phyloP scores from a whole-genome alignment of 2,329 filamentous ascomycete genomes.

The Sordariomycetes sp. region DNA sequence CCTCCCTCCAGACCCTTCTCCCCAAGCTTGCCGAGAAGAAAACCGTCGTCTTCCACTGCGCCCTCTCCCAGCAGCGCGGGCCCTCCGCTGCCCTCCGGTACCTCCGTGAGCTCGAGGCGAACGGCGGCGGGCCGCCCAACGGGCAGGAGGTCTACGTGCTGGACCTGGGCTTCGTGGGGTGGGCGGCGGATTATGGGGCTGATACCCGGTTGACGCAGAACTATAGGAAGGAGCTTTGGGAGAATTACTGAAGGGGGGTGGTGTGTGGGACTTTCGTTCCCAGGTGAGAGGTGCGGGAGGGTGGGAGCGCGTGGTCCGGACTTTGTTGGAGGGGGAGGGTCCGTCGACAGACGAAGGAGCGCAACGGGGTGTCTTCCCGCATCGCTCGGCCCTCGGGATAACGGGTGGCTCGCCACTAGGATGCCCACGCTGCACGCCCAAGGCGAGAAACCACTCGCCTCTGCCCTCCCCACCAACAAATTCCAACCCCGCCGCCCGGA shows the following conservation, averaged over 20 bases:
- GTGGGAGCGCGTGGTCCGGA: too few species aligned
- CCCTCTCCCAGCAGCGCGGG: slow-evolving; percentile 79
- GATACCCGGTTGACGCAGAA: slow-evolving; percentile 73
- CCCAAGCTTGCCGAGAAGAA: slow-evolving; percentile 64
- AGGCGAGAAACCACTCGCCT: too few species aligned
- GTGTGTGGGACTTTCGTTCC: not conserved
- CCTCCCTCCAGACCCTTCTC: slow-evolving; percentile 69
- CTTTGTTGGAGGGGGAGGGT: too few species aligned
- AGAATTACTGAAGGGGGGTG: not conserved
- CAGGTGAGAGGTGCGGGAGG: too few species aligned
- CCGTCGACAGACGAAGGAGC: too few species aligned
- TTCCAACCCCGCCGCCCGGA: too few species aligned
- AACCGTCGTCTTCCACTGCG: slow-evolving; percentile 88
- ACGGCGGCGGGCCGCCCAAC: slow-evolving; percentile 10
- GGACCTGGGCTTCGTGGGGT: slow-evolving; percentile 72
- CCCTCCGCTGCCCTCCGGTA: slow-evolving; percentile 76
- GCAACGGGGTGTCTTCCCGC: too few species aligned
- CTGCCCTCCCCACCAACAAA: too few species aligned
- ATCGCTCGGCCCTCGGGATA: too few species aligned
- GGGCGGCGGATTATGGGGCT: slow-evolving; percentile 74
- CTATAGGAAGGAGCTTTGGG: slow-evolving; percentile 76
- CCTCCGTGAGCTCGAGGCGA: slow-evolving; percentile 39
- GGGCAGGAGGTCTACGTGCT: slow-evolving; percentile 70
- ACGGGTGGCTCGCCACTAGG: too few species aligned
- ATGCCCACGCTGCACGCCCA: too few species aligned